These are phyloP conservation scores for Skeletonema menzelii DNA, from an alignment of 108 stramenopile genomes.

Conservation along the genomic window DNA sequence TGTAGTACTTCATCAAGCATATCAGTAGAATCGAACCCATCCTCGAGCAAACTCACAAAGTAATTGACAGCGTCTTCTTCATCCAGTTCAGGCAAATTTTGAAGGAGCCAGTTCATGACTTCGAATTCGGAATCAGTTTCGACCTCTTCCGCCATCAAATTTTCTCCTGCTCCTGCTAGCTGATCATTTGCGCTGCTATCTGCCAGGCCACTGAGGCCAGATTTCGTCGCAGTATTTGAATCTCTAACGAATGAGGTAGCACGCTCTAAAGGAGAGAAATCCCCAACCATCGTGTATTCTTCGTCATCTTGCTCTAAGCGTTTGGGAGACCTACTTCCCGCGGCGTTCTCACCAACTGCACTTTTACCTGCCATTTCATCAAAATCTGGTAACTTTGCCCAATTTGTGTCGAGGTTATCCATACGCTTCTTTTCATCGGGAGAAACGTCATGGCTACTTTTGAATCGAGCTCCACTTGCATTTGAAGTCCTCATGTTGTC, in stretches of 20 bases:
- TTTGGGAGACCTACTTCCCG: background rate
- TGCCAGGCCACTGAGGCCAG: background rate
- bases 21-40: conserved; percentile 24
- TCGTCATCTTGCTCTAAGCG: background rate
- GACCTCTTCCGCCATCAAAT: background rate
- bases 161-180: background rate
- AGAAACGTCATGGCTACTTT: background rate
- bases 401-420: conserved; percentile 7
- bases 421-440: background rate
- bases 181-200: background rate
- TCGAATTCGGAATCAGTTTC: conserved; percentile 1
- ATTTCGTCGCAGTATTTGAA: conserved; percentile 7
- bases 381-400: background rate
- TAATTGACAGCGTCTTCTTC: conserved; percentile 7
- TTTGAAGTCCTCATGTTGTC: conserved; percentile 1
- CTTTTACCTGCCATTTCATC: conserved; percentile 2
- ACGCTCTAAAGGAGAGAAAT: conserved; percentile 5
- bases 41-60: conserved; percentile 9
- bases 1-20: conserved; percentile 12
- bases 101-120: conserved; percentile 23
- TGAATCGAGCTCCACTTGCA: conserved; percentile 4
- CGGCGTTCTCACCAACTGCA: background rate
- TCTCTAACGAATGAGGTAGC: conserved; percentile 15
- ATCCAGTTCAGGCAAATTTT: conserved; percentile 24
- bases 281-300: background rate